Conservation (phyloP, 1,284 basidiomycete genomes). For the Xanthoconium separans region DNA sequence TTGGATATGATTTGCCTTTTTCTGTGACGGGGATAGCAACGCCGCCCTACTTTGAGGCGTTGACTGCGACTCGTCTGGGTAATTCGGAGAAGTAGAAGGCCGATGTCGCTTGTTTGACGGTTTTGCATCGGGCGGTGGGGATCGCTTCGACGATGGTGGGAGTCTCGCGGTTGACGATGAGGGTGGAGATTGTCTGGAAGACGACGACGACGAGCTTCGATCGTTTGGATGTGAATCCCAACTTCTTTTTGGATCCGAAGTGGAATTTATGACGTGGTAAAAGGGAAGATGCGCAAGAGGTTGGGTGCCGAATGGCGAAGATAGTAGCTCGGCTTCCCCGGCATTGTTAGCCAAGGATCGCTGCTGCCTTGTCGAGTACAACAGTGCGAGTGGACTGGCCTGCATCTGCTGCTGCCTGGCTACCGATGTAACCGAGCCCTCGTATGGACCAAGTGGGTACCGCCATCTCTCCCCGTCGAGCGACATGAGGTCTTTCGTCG, state of each 20-base stretch:
- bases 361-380: conserved; percentile 21
- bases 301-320: not conserved
- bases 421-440: conserved; percentile 9
- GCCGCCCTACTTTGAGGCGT: conserved; percentile 25
- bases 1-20: conserved; percentile 92
- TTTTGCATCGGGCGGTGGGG: conserved; percentile 26
- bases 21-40: conserved; percentile 76
- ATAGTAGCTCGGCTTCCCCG: conserved; percentile 1
- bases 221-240: conserved; percentile 14
- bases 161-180: conserved; percentile 13
- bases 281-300: conserved; percentile 15
- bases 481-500: conserved; percentile 54
- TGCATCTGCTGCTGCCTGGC: conserved; percentile 19
- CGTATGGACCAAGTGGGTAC: conserved; percentile 23
- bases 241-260: conserved; percentile 11
- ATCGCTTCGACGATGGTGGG: conserved; percentile 26
- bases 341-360: conserved; percentile 5
- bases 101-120: conserved; percentile 38
- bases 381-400: conserved; percentile 15
- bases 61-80: conserved; percentile 16
- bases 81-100: conserved; percentile 10
- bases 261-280: conserved; percentile 11
- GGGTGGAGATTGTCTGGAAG: conserved; percentile 29
- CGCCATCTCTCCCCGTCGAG: conserved; percentile 32
- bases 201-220: conserved; percentile 27